Percentiles rank a stretch among this genome's conserved stretches.
phyloP scores from a whole-genome alignment of 2,329 filamentous ascomycete species.

The Mycogone perniciosa region DNA sequence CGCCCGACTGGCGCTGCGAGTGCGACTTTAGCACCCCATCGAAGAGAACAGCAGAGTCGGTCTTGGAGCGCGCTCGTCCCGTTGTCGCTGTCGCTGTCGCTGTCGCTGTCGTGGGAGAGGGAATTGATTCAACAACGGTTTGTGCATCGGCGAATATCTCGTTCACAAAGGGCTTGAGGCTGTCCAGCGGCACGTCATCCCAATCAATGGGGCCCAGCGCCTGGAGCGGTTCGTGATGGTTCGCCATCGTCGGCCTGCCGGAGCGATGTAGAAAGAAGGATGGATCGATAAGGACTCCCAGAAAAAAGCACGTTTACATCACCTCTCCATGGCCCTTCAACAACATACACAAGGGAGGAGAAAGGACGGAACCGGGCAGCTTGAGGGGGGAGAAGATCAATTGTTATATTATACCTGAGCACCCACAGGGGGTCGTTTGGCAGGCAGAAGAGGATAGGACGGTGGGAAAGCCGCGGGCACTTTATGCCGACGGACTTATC shows the following conservation, averaged over 20 bases:
- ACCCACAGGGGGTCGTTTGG: too few relatives aligned
- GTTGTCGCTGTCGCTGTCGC: conserved; percentile 30
- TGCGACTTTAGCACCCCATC: conserved; percentile 47
- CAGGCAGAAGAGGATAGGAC: too few relatives aligned
- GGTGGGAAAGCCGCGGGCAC: too few relatives aligned
- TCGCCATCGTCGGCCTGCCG: conserved; percentile 13
- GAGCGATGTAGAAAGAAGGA: too few relatives aligned
- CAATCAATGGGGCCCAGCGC: conserved; percentile 51
- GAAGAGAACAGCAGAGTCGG: conserved; percentile 46
- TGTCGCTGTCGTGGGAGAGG: conserved; percentile 36
- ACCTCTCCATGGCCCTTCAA: too few relatives aligned
- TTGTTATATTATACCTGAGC: too few relatives aligned
- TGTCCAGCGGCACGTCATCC: conserved; percentile 38
- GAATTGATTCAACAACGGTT: conserved; percentile 70
- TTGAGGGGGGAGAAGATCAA: too few relatives aligned
- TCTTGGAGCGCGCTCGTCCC: conserved; percentile 47
- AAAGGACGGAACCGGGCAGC: too few relatives aligned
- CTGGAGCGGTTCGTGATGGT: conserved; percentile 53
- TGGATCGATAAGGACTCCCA: too few relatives aligned
- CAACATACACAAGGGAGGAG: too few relatives aligned
- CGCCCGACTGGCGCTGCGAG: conserved; percentile 33
- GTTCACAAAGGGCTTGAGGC: conserved; percentile 47
- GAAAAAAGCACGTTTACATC: too few relatives aligned
- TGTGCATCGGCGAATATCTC: conserved; percentile 62
- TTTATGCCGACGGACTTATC: too few relatives aligned